Conservation (phyloP, 495 filamentous ascomycete species). For the Eremomyces bilateralis region DNA sequence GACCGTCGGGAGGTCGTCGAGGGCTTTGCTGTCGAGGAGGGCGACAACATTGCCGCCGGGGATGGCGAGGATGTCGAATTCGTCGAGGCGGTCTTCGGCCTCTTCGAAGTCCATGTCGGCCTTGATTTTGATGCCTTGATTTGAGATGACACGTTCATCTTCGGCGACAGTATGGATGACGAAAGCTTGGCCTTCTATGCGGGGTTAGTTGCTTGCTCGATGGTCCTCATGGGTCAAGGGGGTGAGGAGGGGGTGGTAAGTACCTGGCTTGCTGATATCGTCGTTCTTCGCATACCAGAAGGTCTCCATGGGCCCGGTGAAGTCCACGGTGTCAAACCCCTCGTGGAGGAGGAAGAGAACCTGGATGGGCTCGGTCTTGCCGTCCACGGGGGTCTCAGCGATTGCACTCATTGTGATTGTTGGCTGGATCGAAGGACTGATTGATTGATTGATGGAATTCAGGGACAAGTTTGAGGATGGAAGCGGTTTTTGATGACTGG, state of each 20-base stretch:
- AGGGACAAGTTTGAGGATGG: too few species aligned
- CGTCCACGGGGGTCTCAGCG: constrained; percentile 13
- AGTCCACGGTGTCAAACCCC: constrained; percentile 36
- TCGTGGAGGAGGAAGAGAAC: constrained; percentile 29
- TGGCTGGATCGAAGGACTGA: too few species aligned
- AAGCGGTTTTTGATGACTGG: too few species aligned
- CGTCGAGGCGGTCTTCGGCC: constrained; percentile 36
- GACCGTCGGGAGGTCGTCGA: constrained; percentile 32
- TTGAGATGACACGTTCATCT: constrained; percentile 16
- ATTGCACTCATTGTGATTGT: constrained; percentile 23
- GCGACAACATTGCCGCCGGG: constrained; percentile 30
- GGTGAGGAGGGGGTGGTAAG: too few species aligned
- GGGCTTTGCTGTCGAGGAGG: constrained; percentile 10
- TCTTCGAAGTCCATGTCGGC: constrained; percentile 33
- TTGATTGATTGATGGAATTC: too few species aligned
- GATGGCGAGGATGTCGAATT: constrained; percentile 52
- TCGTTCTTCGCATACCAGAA: constrained; percentile 35
- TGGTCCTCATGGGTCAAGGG: too few species aligned
- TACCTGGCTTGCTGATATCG: constrained; percentile 37
- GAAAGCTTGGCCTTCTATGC: constrained; percentile 24
- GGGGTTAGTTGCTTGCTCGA: constrained; percentile 1
- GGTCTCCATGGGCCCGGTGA: constrained; percentile 44
- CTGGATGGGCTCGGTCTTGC: constrained; percentile 22
- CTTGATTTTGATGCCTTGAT: constrained; percentile 23
- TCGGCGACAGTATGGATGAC: constrained; percentile 20